phyloP scores from a whole-genome alignment of 208 protist species.

The Acanthamoeba royreba region DNA sequence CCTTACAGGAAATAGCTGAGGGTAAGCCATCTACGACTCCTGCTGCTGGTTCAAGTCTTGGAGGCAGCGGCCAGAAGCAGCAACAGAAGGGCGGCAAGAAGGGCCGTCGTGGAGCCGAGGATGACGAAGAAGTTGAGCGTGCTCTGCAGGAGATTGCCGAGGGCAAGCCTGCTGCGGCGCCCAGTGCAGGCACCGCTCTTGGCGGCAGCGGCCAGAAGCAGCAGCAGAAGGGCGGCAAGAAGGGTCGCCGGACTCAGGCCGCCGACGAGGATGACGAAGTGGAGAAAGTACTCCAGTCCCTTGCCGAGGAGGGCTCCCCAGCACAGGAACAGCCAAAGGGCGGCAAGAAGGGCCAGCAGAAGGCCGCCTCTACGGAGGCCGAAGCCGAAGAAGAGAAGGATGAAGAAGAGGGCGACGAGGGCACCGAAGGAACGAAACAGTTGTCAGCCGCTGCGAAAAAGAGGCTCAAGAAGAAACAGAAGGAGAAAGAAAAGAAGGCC shows the following conservation, averaged over 20 bases:
- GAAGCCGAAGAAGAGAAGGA: background rate
- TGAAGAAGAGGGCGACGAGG: background rate
- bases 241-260: background rate
- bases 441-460: background rate
- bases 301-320: background rate
- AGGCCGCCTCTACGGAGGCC: background rate
- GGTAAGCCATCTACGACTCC: background rate
- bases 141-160: background rate
- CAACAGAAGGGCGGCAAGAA: background rate
- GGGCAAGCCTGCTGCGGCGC: background rate
- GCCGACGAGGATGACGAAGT: constrained; percentile 28
- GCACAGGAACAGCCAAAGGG: background rate
- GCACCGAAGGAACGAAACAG: background rate
- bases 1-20: background rate
- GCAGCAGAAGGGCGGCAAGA: background rate
- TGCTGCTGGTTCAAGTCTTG: background rate
- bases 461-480: constrained; percentile 36
- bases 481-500: constrained; percentile 44
- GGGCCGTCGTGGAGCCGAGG: background rate
- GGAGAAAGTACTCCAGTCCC: constrained; percentile 1
- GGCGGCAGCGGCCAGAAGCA: background rate
- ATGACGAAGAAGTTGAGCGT: constrained; percentile 23
- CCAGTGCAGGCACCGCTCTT: background rate
- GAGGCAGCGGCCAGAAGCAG: background rate
- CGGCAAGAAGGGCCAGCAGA: constrained; percentile 28